Base-by-base conservation (phyloP, 2,329 filamentous ascomycete genomes). In the Sporothrix luriei region DNA sequence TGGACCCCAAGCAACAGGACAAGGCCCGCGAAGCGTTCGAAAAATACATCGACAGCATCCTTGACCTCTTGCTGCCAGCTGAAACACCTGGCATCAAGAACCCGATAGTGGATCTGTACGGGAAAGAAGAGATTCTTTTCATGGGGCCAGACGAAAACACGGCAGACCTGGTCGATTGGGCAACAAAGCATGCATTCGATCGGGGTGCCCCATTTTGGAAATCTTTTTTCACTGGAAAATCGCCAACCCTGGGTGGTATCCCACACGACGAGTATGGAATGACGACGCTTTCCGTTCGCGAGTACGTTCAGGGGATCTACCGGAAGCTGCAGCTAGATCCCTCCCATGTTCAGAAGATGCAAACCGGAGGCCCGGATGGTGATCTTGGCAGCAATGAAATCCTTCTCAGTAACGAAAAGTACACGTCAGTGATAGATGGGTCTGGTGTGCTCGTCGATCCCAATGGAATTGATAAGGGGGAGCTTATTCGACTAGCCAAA, bases 81-180 rank as follows among this genome's bases (percentile, higher is more conserved):
- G 87, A 88, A 75, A 97, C 93, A 70, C 95, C 95, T 13, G 95
- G 95, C 73, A 99, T 99, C 86, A 99, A 99, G 85, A 97, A 99
- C 77, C 95, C 95, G 0, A 94, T 99, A 72, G 94, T 99, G 70
- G 95, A 99, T 79, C 84, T 97, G 38, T 91, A 98, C 79, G 92
- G 93, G 75, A 95, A 97, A 82, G 86, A 97, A 78, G 95, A 99
- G 80, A 99, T 99, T 72, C 84, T 99, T 26, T 99, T 99, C 85
- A 92, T 99, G 93, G 95, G 95, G 46, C 95, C 95, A 0, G 95
- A 99, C 75, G 95, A 99, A 88, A 99, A 99, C 82, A 99, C 95
- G 0, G 95, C 95, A 26, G 93, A 97, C 76, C 86, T 99, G 46
- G 95, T 99, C 66, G 90, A 99, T 81, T 99, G 95, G 95, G 95